These are phyloP conservation scores for Tuber calosporum DNA, from an alignment of 495 filamentous ascomycete species.

Conservation along the genomic window DNA sequence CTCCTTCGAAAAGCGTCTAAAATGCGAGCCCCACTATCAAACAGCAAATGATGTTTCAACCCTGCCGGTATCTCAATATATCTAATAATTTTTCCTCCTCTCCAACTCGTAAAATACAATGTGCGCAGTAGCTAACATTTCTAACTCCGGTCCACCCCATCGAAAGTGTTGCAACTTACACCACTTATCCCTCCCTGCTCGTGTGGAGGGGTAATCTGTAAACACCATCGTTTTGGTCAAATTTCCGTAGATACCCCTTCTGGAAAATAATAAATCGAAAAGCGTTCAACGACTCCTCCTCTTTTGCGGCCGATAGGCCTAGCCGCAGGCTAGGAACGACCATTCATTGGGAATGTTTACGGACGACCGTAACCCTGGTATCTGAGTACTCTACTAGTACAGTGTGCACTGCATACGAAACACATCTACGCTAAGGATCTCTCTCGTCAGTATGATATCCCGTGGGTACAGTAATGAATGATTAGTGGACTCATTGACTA, in stretches of 20 bases:
- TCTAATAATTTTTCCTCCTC: background rate
- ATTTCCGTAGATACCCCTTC: background rate
- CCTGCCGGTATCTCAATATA: background rate
- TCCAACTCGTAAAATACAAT: background rate
- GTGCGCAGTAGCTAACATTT: background rate
- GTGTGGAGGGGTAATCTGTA: background rate
- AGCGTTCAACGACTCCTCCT: background rate
- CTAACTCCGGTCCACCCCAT: background rate
- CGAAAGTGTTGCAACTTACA: background rate
- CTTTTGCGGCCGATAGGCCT: background rate
- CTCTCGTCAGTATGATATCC: background rate
- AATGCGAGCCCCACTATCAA: background rate
- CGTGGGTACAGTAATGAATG: background rate
- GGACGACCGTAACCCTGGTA: background rate
- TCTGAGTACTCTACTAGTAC: too few relatives aligned
- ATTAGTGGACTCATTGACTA: background rate
- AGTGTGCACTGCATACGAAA: background rate
- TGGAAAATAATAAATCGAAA: background rate
- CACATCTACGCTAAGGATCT: background rate
- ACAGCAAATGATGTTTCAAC: background rate
- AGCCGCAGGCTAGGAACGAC: background rate
- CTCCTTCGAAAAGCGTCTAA: background rate
- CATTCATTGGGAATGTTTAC: background rate
- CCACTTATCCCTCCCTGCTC: background rate
- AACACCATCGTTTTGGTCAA: background rate